A percentile compares a stretch with the other conserved stretches of the same genome.
These are phyloP conservation scores for Laguncularia racemosa DNA, from an alignment of 345 rosid species.

Conservation along the genomic window DNA sequence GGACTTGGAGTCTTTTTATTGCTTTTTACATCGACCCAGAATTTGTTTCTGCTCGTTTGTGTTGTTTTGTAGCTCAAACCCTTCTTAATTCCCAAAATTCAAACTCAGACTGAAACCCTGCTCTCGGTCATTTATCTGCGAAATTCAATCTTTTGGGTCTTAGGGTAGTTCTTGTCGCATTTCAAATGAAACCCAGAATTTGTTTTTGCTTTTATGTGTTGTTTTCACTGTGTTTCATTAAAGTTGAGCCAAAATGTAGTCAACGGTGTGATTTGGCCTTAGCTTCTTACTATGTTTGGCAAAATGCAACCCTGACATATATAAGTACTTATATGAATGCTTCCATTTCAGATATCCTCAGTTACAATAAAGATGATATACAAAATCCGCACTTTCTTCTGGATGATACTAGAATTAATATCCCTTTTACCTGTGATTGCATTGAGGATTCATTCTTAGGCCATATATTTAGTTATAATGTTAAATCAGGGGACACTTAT, in stretches of 20 bases:
- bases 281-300: slow-evolving; percentile 60
- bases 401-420: slow-evolving; percentile 21
- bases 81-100: neutral
- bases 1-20: too few species aligned
- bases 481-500: slow-evolving; percentile 26
- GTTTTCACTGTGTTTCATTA: slow-evolving; percentile 4
- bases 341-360: slow-evolving; percentile 6
- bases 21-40: neutral
- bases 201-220: too few species aligned
- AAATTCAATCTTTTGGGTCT: too few species aligned
- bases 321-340: slow-evolving; percentile 32
- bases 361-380: slow-evolving; percentile 27
- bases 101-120: too few species aligned
- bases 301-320: slow-evolving; percentile 27
- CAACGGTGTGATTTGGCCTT: slow-evolving; percentile 35
- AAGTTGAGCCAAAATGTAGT: slow-evolving; percentile 38
- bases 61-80: too few species aligned
- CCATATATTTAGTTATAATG: slow-evolving; percentile 29
- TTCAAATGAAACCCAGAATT: too few species aligned
- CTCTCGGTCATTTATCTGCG: too few species aligned
- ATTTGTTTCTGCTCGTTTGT: too few species aligned
- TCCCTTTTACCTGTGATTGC: slow-evolving; percentile 77
- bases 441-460: slow-evolving; percentile 39
- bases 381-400: slow-evolving; percentile 29
- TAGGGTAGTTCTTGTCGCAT: too few species aligned